A percentile compares a stretch with the other conserved stretches of the same genome.
phyloP scores from a whole-genome alignment of 2,329 filamentous ascomycete species.

The Ilyonectria sp. region DNA sequence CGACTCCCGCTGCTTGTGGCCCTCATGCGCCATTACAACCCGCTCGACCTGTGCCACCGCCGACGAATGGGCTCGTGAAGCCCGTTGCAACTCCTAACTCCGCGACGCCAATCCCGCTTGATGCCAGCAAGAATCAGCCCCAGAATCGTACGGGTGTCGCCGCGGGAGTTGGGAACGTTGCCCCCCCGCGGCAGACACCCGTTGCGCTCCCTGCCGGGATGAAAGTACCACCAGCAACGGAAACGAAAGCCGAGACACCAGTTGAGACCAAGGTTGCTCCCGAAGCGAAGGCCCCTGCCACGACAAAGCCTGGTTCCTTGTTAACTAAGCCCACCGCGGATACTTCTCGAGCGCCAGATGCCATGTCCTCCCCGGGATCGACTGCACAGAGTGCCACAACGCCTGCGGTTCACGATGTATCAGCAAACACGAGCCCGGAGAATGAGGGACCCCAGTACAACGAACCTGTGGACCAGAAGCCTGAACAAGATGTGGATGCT shows the following conservation, averaged over 20 bases:
- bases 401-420: constrained; percentile 76
- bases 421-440: constrained; percentile 82
- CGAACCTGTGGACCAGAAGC: constrained; percentile 64
- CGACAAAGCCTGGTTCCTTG: constrained; percentile 31
- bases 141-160: background rate
- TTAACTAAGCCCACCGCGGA: constrained; percentile 56
- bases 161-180: constrained; percentile 1
- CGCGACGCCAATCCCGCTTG: constrained; percentile 24
- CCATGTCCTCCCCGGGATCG: constrained; percentile 72
- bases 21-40: constrained; percentile 8
- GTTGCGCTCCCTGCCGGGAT: constrained; percentile 53
- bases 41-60: constrained; percentile 11
- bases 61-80: constrained; percentile 33
- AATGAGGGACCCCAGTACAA: constrained; percentile 73
- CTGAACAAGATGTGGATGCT: constrained; percentile 55
- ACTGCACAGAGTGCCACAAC: constrained; percentile 83
- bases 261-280: constrained; percentile 25
- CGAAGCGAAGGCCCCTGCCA: constrained; percentile 11
- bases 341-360: constrained; percentile 57
- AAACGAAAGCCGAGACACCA: constrained; percentile 20
- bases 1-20: constrained; percentile 16
- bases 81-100: constrained; percentile 22
- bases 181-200: constrained; percentile 44
- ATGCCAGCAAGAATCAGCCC: constrained; percentile 14
- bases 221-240: constrained; percentile 46